These are phyloP conservation scores for Boehmeria nivea DNA, from an alignment of 306 rosid genomes.

Conservation along the genomic window DNA sequence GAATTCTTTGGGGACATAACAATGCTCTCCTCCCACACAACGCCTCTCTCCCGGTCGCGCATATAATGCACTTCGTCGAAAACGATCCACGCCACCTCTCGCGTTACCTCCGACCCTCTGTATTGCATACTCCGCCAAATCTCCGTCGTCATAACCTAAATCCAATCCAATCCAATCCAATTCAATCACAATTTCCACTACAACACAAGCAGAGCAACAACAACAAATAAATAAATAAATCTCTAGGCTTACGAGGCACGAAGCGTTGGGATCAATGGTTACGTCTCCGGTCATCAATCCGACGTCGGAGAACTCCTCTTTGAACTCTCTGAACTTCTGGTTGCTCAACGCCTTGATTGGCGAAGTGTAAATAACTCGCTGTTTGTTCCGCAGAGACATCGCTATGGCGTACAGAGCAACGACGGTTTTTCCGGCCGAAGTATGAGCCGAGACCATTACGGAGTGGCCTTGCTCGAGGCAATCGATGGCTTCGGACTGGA, in stretches of 20 bases:
- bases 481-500: constrained; percentile 67
- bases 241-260: constrained; percentile 58
- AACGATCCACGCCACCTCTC: constrained; percentile 93
- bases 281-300: constrained; percentile 98
- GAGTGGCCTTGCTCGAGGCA: constrained; percentile 76
- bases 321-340: constrained; percentile 88
- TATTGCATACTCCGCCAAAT: constrained; percentile 99
- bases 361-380: constrained; percentile 87
- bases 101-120: constrained; percentile 83
- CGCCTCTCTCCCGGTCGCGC: constrained; percentile 96
- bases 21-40: constrained; percentile 99
- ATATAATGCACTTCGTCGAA: constrained; percentile 97
- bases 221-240: background rate
- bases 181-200: too few relatives aligned
- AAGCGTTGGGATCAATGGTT: constrained; percentile 85
- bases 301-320: constrained; percentile 89
- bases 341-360: constrained; percentile 97
- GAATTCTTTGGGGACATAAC: constrained; percentile 92
- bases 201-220: too few relatives aligned
- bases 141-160: constrained; percentile 94
- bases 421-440: constrained; percentile 94
- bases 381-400: constrained; percentile 71
- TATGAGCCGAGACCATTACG: constrained; percentile 96
- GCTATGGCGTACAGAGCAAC: constrained; percentile 93
- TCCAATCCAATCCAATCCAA: background rate